Evolutionary conservation across 495 filamentous ascomycete species (phyloP), one percentile per base, ranked within the genome.

Genomic region (Cairneyella variabilis): DNA sequence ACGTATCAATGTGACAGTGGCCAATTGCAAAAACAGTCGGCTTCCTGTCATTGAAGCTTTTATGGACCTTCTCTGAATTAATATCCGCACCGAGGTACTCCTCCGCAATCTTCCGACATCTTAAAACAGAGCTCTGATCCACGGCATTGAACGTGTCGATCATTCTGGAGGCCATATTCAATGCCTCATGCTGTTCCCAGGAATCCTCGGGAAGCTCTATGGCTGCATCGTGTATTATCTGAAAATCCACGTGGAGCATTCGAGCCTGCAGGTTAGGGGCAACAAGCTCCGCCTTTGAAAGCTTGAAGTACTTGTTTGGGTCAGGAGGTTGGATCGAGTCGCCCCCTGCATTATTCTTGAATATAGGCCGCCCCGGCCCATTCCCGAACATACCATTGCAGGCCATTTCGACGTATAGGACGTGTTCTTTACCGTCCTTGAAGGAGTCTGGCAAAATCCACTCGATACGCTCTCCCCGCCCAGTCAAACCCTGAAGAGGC

Each of bases 301-400:
- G 66, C 20, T 72, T 69, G 58, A 77, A 90, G 52, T 79, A 82
- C 53, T 71, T 78, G 62, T 88, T 73, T 21, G 82, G 82, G 22
- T 75, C 67, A 6, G 86, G 86, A 16, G 86, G 84, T 59, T 88
- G 83, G 44, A 88, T 89, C 6, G 68, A 76, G 61, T 88, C 86
- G 16, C 34, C 83, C 18, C 78, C 41, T 27, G 52, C 41, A 0
- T 83, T 78, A 67, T 89, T 90, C 17, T 86, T 86, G 67, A 90
- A 89, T 83, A 90, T 90, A 44, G 50, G 50, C 20, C 50, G 79
- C 17, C 84, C 85, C 18, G 76, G 72, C 0, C 82, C 78, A 68
- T 89, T 89, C 16, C 86, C 86, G 67, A 90, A 89, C 85, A 90
- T 90, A 46, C 75, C 75, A 67, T 90, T 90, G 60, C 86, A 89